Evolutionary conservation across 2,329 filamentous ascomycete species (phyloP).

Genomic region (Tolypocladium sp.): DNA sequence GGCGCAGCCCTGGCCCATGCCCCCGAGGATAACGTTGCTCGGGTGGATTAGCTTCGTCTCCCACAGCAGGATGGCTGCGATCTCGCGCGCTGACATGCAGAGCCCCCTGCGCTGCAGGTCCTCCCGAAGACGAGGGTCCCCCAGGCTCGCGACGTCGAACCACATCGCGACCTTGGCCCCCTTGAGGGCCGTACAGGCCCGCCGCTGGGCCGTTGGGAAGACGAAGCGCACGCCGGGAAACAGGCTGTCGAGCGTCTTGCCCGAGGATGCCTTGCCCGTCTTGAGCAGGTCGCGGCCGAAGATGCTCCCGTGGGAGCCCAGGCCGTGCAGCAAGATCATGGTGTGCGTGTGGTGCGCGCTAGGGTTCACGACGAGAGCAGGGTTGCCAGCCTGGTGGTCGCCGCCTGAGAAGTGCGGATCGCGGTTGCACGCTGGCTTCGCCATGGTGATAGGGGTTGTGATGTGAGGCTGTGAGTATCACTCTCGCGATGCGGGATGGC

Average conservation of each 20-base stretch:
- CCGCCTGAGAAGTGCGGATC: neutral
- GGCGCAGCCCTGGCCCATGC: constrained; percentile 45
- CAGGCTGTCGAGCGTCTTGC: constrained; percentile 18
- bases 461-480: neutral
- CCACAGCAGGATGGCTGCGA: constrained; percentile 21
- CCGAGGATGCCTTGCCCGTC: constrained; percentile 11
- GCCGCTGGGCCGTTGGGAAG: constrained; percentile 38
- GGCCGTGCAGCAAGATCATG: constrained; percentile 19
- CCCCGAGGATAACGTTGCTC: constrained; percentile 36
- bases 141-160: constrained; percentile 37
- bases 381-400: neutral
- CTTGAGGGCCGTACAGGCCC: constrained; percentile 32
- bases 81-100: constrained; percentile 25
- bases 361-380: constrained; percentile 12
- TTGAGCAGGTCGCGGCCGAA: constrained; percentile 23
- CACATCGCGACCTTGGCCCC: constrained; percentile 37
- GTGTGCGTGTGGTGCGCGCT: constrained; percentile 13
- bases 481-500: neutral
- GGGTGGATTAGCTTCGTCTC: constrained; percentile 20
- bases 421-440: neutral
- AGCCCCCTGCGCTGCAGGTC: constrained; percentile 36
- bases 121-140: constrained; percentile 27
- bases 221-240: constrained; percentile 34
- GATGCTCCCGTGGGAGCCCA: constrained; percentile 20
- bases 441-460: neutral